Conservation (phyloP, 78 protist genomes). For the Speleostelium caveatum region DNA sequence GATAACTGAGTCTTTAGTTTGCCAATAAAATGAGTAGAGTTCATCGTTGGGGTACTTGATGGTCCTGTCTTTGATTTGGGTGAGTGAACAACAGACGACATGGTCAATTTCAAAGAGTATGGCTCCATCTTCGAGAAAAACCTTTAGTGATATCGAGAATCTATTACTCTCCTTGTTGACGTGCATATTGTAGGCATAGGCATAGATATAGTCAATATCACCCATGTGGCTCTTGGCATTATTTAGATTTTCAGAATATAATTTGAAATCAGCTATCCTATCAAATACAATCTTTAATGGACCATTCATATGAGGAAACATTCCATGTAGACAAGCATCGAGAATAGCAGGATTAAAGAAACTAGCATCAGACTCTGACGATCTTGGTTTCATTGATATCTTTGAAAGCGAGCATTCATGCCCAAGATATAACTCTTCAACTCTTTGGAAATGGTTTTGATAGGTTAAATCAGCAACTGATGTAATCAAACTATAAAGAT, state of each 20-base stretch:
- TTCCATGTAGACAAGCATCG: conserved; percentile 1
- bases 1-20: conserved; percentile 5
- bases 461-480: background rate
- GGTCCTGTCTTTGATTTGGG: background rate
- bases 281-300: conserved; percentile 3
- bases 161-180: background rate
- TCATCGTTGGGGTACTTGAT: background rate
- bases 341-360: conserved; percentile 4
- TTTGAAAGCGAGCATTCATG: background rate
- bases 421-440: background rate
- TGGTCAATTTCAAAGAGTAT: background rate
- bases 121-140: background rate
- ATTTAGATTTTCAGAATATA: background rate
- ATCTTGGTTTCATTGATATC: background rate
- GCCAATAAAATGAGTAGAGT: background rate
- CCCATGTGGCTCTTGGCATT: background rate
- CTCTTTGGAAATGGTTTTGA: conserved; percentile 1
- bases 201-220: conserved; percentile 11
- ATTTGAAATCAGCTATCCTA: background rate
- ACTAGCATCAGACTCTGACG: background rate
- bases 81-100: background rate
- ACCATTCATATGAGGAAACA: background rate
- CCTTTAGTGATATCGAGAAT: background rate
- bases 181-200: background rate
- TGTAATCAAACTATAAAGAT: background rate